Evolutionary conservation across 1,284 basidiomycete species (phyloP).

Genomic region (Cryptococcus deneoformans): DNA sequence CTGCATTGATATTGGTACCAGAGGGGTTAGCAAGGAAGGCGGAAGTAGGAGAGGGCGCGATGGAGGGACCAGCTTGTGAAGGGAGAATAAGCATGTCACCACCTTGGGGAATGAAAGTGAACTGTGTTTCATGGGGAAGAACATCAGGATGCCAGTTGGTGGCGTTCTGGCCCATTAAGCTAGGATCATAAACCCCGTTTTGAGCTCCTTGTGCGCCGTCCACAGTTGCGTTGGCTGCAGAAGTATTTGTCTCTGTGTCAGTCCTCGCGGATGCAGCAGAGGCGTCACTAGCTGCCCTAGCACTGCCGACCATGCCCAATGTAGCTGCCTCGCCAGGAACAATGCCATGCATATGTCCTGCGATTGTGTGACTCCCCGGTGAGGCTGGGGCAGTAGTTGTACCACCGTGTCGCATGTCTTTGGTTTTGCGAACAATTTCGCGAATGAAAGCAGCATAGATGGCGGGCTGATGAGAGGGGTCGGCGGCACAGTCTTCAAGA

Average conservation of each 20-base stretch:
- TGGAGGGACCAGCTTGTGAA: conserved; percentile 41
- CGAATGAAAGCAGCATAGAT: conserved; percentile 83
- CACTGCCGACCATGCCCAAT: neutral
- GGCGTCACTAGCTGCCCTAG: neutral
- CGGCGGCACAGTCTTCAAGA: conserved; percentile 69
- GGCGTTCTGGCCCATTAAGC: conserved; percentile 28
- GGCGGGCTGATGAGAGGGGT: conserved; percentile 74
- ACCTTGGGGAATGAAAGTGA: conserved; percentile 44
- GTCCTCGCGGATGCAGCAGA: neutral
- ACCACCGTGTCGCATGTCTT: conserved; percentile 43
- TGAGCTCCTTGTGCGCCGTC: neutral
- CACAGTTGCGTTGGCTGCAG: neutral
- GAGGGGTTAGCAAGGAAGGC: conserved; percentile 16
- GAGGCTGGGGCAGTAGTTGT: conserved; percentile 9
- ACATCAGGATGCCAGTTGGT: conserved; percentile 31
- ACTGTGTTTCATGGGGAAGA: conserved; percentile 28
- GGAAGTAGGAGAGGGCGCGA: conserved; percentile 38
- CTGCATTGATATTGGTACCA: conserved; percentile 3
- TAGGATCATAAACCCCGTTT: conserved; percentile 23
- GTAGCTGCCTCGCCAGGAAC: conserved; percentile 2
- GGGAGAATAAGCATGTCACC: conserved; percentile 49
- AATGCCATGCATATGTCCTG: neutral
- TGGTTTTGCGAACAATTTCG: conserved; percentile 54
- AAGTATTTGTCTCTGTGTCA: neutral
- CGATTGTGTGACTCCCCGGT: conserved; percentile 8